Evolutionary conservation across 2,329 filamentous ascomycete genomes (phyloP).

Genomic region (Cladophialophora psammophila): DNA sequence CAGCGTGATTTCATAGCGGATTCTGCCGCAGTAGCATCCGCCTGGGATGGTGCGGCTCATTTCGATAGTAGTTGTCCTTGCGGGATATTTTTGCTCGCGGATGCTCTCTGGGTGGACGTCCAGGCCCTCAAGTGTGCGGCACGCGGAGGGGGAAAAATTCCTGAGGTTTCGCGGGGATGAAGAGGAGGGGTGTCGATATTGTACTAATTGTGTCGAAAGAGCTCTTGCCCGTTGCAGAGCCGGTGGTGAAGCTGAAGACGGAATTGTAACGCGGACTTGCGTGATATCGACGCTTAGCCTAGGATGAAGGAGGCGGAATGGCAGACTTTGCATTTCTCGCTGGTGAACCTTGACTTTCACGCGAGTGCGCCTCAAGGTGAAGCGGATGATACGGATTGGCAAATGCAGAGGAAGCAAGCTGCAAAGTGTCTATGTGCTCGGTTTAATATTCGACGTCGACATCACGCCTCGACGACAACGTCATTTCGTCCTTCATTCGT

Average conservation of each 20-base stretch:
- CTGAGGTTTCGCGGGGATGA: neutral
- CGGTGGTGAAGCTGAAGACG: conserved; percentile 3
- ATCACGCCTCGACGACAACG: neutral
- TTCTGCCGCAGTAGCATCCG: conserved; percentile 57
- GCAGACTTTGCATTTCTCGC: conserved; percentile 10
- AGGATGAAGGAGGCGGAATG: neutral
- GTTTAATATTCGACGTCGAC: neutral
- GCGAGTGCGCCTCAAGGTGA: neutral
- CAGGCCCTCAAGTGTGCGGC: neutral
- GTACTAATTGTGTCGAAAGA: neutral
- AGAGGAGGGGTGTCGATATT: neutral
- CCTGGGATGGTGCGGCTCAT: conserved; percentile 32
- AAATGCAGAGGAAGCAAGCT: neutral
- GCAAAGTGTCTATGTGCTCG: neutral
- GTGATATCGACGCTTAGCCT: neutral
- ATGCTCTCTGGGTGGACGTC: neutral
- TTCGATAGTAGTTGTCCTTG: neutral
- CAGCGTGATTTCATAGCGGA: conserved; percentile 57
- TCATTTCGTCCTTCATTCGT: conserved; percentile 6
- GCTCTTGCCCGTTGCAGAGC: conserved; percentile 8
- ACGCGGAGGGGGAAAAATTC: neutral
- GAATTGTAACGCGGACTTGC: neutral
- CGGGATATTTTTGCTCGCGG: neutral
- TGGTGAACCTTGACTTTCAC: neutral
- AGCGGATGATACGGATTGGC: neutral